These are phyloP conservation scores for Lobosporangium transversale DNA, from an alignment of 192 early-diverging fungal genomes.

Conservation along the genomic window DNA sequence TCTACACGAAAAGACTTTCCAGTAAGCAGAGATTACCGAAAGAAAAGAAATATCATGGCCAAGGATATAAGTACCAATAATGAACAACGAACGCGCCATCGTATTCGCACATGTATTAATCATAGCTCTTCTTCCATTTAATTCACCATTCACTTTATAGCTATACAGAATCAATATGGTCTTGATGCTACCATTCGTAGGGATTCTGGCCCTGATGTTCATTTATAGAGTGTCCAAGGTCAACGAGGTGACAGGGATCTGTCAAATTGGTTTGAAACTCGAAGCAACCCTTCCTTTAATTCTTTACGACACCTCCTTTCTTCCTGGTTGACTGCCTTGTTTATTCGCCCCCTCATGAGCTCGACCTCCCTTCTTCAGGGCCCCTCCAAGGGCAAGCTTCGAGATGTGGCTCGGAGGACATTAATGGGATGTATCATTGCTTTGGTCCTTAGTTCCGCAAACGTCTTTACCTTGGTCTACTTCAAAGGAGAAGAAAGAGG, in stretches of 20 bases:
- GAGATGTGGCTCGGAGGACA: constrained; percentile 46
- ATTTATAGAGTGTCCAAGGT: not conserved
- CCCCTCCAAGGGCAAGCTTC: constrained; percentile 18
- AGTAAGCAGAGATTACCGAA: constrained; percentile 16
- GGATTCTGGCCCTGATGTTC: not conserved
- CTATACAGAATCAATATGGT: constrained; percentile 5
- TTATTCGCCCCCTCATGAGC: constrained; percentile 5
- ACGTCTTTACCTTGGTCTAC: constrained; percentile 34
- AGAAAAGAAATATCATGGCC: not conserved
- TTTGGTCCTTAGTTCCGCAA: constrained; percentile 48
- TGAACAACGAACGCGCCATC: too few species aligned
- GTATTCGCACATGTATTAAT: not conserved
- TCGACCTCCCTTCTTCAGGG: constrained; percentile 14
- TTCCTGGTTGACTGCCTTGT: constrained; percentile 12
- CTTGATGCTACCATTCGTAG: not conserved
- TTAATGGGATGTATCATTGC: constrained; percentile 48
- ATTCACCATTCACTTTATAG: not conserved
- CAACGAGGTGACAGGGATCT: not conserved
- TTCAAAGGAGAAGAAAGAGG: constrained; percentile 47
- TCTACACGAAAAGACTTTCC: constrained; percentile 14
- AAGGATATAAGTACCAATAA: too few species aligned
- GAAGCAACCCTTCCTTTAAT: constrained; percentile 1
- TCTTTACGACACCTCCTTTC: constrained; percentile 12
- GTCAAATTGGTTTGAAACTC: not conserved
- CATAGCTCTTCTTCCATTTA: not conserved